Base-by-base conservation (phyloP, 2,329 filamentous ascomycete genomes). In the Pseudocercospora fijiensis region DNA sequence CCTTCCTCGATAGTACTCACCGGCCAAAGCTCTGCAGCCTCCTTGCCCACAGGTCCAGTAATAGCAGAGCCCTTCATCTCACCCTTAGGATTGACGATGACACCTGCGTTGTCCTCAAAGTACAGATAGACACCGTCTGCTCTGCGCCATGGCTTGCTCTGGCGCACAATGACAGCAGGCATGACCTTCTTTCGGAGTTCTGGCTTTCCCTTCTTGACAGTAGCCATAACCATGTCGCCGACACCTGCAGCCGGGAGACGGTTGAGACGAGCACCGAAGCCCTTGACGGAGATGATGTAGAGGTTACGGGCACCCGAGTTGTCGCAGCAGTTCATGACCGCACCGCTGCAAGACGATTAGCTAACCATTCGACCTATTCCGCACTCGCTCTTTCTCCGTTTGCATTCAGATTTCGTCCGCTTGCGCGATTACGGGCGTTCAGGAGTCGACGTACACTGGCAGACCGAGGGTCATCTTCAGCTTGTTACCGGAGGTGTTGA, bases 391-490 rank as follows among this genome's bases (percentile, higher is more conserved):
- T 53, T 53, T 53, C 49, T 28, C 49, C 24, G 16, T 28, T n/a
- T 24, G 49, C 16, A 10, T 27, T 53, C 26, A 8, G 11, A 53
- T 16, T 24, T 13, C 27, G 16, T 30, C 26, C 24, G 49, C 28
- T 26, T 24, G 49, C 33, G 18, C 43, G 57, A 57, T 47, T 41
- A 18, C 11, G 20, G 59, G 27, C 18, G 43, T 51, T 56, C 18
- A 41, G 41, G 13, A 22, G 61, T 55, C 70, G 78, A 91, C 92
- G 83, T 96, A 97, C 93, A 96, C 92, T 84, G 95, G 95, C 79
- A 99, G 92, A 97, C 92, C 95, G 84, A 99, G 92, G 83, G 95
- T 97, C 95, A 99, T 99, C 91, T 96, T 98, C 79, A 98, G 91
- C 91, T 99, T 99, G 91, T 96, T 96, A 88, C 95, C 95, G 79